These are phyloP conservation scores for Fomitiporia mediterranea DNA, from an alignment of 1,284 basidiomycete species.

Conservation along the genomic window DNA sequence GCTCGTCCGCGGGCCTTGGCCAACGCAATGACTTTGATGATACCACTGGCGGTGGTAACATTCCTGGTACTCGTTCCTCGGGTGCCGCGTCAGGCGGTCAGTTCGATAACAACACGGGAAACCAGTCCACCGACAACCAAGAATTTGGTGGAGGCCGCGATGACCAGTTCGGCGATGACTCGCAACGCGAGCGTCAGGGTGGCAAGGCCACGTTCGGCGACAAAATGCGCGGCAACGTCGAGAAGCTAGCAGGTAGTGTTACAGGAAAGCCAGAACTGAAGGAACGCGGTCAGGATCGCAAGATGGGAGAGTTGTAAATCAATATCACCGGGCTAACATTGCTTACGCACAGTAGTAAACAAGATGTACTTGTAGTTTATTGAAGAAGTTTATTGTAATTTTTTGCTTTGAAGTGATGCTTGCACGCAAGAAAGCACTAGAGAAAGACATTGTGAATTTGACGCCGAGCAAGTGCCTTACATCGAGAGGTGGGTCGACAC, in stretches of 20 bases:
- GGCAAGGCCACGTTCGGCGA: conserved; percentile 13
- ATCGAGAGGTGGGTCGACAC: too few relatives aligned
- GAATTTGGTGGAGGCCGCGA: not conserved
- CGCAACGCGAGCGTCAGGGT: not conserved
- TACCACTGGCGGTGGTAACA: too few relatives aligned
- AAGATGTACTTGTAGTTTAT: not conserved
- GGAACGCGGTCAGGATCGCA: conserved; percentile 13
- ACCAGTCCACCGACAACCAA: not conserved
- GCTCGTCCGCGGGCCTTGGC: not conserved
- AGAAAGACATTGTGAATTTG: too few relatives aligned
- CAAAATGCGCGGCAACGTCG: conserved; percentile 15
- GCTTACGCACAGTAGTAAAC: not conserved
- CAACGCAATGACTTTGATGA: not conserved
- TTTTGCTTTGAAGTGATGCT: too few relatives aligned
- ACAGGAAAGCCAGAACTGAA: conserved; percentile 13
- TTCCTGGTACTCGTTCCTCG: not conserved
- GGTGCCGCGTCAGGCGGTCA: not conserved
- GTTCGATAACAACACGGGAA: not conserved
- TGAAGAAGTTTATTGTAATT: not conserved
- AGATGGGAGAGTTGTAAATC: not conserved
- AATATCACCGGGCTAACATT: too few relatives aligned
- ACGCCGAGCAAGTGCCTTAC: too few relatives aligned
- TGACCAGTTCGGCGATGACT: not conserved
- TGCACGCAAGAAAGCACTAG: too few relatives aligned
- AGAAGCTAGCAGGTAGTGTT: conserved; percentile 14